Conservation (phyloP, 495 filamentous ascomycete genomes). For the Aspergillus sclerotiicarbonarius region DNA sequence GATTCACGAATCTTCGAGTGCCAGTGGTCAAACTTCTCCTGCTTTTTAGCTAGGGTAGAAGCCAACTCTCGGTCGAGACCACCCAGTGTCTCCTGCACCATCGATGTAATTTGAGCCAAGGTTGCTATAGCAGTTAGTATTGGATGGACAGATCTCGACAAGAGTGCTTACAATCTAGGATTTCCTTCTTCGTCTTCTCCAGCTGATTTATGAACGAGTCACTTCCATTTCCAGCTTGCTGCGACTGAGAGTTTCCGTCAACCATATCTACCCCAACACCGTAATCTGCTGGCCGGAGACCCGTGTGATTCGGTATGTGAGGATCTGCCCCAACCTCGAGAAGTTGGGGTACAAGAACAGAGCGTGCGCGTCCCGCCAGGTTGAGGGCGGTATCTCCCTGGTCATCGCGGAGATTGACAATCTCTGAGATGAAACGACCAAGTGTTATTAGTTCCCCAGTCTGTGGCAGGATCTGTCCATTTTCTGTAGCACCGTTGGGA, state of each 20-base stretch:
- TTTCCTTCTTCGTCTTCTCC: conserved; percentile 47
- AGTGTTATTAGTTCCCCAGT: conserved; percentile 67
- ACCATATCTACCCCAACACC: conserved; percentile 76
- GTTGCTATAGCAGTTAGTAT: conserved; percentile 55
- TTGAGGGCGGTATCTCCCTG: conserved; percentile 93
- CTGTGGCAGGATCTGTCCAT: conserved; percentile 28
- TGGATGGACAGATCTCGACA: neutral
- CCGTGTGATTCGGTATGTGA: conserved; percentile 81
- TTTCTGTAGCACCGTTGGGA: conserved; percentile 30
- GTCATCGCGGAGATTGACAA: conserved; percentile 90
- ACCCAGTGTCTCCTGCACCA: conserved; percentile 53
- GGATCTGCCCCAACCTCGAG: conserved; percentile 91
- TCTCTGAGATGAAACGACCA: conserved; percentile 88
- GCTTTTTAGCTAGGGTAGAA: conserved; percentile 72
- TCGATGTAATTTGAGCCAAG: conserved; percentile 50
- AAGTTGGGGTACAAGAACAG: conserved; percentile 89
- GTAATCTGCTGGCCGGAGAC: conserved; percentile 84
- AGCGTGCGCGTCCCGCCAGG: conserved; percentile 86
- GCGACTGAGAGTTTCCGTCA: conserved; percentile 42
- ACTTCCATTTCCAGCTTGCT: conserved; percentile 43
- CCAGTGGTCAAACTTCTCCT: conserved; percentile 73
- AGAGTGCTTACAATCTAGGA: conserved; percentile 37
- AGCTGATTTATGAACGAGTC: conserved; percentile 65
- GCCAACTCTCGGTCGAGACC: conserved; percentile 73
- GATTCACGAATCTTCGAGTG: conserved; percentile 74